Evolutionary conservation across 129 eudicot species (phyloP).

Genomic region (Lonicera japonica): DNA sequence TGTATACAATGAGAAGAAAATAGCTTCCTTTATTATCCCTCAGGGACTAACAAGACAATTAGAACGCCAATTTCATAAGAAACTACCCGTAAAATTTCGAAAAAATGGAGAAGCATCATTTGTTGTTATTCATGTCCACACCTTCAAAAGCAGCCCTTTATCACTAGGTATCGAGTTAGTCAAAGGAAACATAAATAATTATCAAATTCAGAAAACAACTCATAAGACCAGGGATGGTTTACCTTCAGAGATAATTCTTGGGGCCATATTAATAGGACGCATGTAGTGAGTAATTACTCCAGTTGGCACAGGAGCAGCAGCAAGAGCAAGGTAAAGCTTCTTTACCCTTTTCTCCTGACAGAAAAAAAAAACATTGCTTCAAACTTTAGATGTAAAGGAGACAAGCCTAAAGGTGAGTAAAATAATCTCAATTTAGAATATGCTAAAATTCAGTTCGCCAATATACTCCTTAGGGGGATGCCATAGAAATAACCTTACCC

Average conservation of each 20-base stretch:
- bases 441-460: background rate
- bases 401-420: background rate
- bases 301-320: constrained; percentile 67
- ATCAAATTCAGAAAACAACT: background rate
- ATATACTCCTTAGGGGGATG: background rate
- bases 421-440: background rate
- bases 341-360: constrained; percentile 81
- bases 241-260: constrained; percentile 77
- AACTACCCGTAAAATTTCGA: too few relatives aligned
- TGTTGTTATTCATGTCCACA: too few relatives aligned
- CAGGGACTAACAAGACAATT: too few relatives aligned
- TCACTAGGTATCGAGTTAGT: background rate
- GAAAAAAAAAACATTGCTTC: background rate
- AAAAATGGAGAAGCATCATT: too few relatives aligned
- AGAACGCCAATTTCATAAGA: too few relatives aligned
- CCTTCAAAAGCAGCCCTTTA: background rate
- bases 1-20: background rate
- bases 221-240: background rate
- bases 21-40: background rate
- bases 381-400: background rate
- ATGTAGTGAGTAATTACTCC: constrained; percentile 88
- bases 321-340: constrained; percentile 94
- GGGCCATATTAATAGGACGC: constrained; percentile 79
- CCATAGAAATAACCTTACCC: constrained; percentile 43
- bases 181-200: background rate